A percentile compares a stretch with the other conserved stretches of the same genome.
These are phyloP conservation scores for Lentinus tigrinus DNA, from an alignment of 768 basidiomycete species.

Conservation along the genomic window DNA sequence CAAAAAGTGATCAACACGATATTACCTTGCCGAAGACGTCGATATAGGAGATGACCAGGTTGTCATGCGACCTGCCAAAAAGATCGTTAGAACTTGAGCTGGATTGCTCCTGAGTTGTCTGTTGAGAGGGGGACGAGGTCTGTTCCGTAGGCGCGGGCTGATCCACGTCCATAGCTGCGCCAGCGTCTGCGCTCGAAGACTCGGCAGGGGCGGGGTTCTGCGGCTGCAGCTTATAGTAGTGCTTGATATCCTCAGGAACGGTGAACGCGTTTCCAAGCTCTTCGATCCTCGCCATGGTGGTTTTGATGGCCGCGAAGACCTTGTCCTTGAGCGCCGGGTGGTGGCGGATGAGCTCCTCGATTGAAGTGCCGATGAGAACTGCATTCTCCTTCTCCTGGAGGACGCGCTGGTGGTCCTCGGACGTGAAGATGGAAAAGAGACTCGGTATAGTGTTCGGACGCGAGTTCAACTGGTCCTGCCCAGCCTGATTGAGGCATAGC, in stretches of 20 bases:
- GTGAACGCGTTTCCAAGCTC: slow-evolving; percentile 63
- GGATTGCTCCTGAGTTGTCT: slow-evolving; percentile 22
- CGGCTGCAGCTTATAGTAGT: slow-evolving; percentile 51
- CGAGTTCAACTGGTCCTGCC: slow-evolving; percentile 75
- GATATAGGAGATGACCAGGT: slow-evolving; percentile 72
- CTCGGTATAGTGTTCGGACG: slow-evolving; percentile 82
- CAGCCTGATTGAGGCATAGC: slow-evolving; percentile 88
- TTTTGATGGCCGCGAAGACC: slow-evolving; percentile 76
- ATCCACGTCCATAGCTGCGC: slow-evolving; percentile 24
- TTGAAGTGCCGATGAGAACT: slow-evolving; percentile 79
- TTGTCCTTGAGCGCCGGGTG: slow-evolving; percentile 83
- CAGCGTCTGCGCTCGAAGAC: slow-evolving; percentile 1
- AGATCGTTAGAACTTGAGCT: slow-evolving; percentile 33
- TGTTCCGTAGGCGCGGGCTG: slow-evolving; percentile 17
- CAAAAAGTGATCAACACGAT: slow-evolving; percentile 17
- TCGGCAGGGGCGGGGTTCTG: background rate
- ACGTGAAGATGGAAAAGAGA: slow-evolving; percentile 85
- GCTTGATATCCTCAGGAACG: slow-evolving; percentile 55
- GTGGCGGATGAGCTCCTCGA: slow-evolving; percentile 96
- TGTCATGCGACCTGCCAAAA: slow-evolving; percentile 61
- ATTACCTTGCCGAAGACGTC: slow-evolving; percentile 75
- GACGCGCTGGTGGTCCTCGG: slow-evolving; percentile 77
- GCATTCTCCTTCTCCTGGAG: slow-evolving; percentile 93
- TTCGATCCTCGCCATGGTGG: slow-evolving; percentile 71
- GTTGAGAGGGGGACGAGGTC: background rate